Base-by-base conservation (phyloP, 805 yeast genomes). In the Candida ficus region DNA sequence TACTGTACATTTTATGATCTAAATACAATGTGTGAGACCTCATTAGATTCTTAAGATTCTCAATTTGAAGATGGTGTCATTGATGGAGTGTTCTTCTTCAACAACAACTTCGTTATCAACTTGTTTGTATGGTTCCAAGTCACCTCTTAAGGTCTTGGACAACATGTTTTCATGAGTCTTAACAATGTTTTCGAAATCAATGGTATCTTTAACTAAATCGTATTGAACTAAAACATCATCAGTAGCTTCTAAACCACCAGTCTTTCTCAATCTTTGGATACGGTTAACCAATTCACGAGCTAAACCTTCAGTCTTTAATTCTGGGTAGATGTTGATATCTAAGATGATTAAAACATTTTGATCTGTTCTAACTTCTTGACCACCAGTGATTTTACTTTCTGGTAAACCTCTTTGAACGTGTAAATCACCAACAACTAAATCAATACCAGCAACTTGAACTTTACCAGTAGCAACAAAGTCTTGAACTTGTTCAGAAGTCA, bases 231-330 rank as follows among this genome's bases (percentile, higher is more conserved):
- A 64, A 38, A 93, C 95, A 53, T 93, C 99, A 61, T 93, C 99
- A 33, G 97, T 91, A 47, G 95, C 90, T 60, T 85, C 85, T 58
- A 93, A 74, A 26, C 96, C 95, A 49, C 86, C 89, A 76, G 90
- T 89, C 83, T 93, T 93, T 69, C 99, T 84, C 61, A 90, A 78
- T 65, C 96, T 83, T 75, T 93, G 99, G 52, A 93, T 88, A 68
- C 99, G 89, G 77, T 93, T 93, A 58, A 93, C 78, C 60, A 93
- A 75, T 66, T 93, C 98, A 72, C 99, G 87, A 7, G 96, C 96
- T 54, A 86, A 73, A 63, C 98, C 98, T 70, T 93, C 98, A 36
- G 86, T 80, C 68, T 83, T 82, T 63, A 91, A 74, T 53, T 90
- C 96, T 31, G 88, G 87, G 60, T 93, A 83, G 41, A 89, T 67